Base-by-base conservation (phyloP, 306 rosid genomes). In the Dalbergia oliveri region DNA sequence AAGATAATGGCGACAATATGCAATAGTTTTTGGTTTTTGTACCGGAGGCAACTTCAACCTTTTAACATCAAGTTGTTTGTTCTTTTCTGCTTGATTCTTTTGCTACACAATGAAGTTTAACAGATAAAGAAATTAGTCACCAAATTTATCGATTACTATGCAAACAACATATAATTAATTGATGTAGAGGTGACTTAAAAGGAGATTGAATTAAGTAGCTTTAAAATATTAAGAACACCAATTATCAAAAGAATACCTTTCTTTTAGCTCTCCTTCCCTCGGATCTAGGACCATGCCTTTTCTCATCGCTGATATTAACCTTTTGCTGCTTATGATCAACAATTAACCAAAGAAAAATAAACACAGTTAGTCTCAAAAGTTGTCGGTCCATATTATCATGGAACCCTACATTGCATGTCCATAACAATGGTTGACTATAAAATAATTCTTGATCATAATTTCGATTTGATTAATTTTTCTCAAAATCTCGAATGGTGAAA, bases 51-150 rank as follows among this genome's bases (percentile, higher is more conserved):
- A 73, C 71, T 88, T 91, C 89, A 88, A 57, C 87, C 91, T 93
- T 83, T 84, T 93, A 63, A 90, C 93, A 77, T 97, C 97, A 74
- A 66, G 93, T 82, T 89, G 47, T 83, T 91, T 90, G 87, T 93
- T 93, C 81, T 82, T 85, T 66, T 84, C 89, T 34, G 97, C 97
- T 47, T 87, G 82, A 63, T 81, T 81, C 88, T 83, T 90, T 75
- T 91, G 87, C 97, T 94, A 78, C 77, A 80, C 19, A 64, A 85
- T 18, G 39, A 60, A 43, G 75, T 77, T 78, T 34, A 72, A 77
- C 53, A 75, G 1, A 26, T 63, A 63, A 66, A 59, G 4, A 50
- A 51, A 73, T 74, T 67, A 77, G 44, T 57, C 21, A 68, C 26
- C 21, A 53, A 58, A 64, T 49, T 37, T 31, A 37, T n/a, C 18